Percentiles rank a stretch among this genome's conserved stretches.
Evolutionary conservation across 2,329 filamentous ascomycete species (phyloP).

Genomic region (Byssothecium circinans): DNA sequence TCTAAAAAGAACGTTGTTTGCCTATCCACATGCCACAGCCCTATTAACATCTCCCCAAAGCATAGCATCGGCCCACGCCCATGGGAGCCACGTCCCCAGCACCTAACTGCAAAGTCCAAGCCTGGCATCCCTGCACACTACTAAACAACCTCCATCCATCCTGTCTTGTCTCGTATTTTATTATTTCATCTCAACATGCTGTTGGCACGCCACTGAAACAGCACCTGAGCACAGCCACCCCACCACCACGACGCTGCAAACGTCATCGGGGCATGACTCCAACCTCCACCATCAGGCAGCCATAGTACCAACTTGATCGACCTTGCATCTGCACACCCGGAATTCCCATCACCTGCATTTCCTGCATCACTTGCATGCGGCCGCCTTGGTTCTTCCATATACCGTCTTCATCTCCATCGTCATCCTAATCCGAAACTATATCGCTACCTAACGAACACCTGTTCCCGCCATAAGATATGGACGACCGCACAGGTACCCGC

Average conservation of each 20-base stretch:
- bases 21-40: too few species aligned
- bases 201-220: conserved; percentile 14
- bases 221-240: conserved; percentile 19
- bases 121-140: too few species aligned
- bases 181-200: conserved; percentile 1
- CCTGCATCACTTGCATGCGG: conserved; percentile 18
- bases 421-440: not conserved
- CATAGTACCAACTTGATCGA: conserved; percentile 18
- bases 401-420: conserved; percentile 5
- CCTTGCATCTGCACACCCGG: conserved; percentile 5
- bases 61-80: too few species aligned
- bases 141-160: too few species aligned
- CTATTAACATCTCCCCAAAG: too few species aligned
- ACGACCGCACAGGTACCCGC: conserved; percentile 12
- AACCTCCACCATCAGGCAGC: conserved; percentile 29
- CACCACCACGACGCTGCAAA: conserved; percentile 18
- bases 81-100: too few species aligned
- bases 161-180: conserved; percentile 4
- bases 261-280: conserved; percentile 32
- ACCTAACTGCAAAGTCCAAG: too few species aligned
- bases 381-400: conserved; percentile 8
- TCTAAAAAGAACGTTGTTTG: too few species aligned
- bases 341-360: conserved; percentile 20
- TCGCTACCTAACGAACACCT: not conserved
- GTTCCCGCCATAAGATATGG: conserved; percentile 12